Evolutionary conservation across 768 basidiomycete genomes (phyloP).

Genomic region (Piloderma croceum): DNA sequence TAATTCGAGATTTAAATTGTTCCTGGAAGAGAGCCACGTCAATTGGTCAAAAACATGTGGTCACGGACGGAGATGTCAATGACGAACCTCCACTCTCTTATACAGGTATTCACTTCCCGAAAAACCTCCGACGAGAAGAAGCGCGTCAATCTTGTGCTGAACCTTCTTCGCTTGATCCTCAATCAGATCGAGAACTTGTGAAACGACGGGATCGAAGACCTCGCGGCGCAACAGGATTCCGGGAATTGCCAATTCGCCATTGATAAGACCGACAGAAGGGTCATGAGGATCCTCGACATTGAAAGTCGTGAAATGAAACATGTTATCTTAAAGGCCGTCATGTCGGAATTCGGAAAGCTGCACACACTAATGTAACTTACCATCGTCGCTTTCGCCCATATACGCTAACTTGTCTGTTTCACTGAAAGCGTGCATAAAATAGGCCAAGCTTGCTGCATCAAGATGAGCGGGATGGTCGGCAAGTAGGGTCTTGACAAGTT

Average conservation of each 20-base stretch:
- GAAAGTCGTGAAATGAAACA: slow-evolving; percentile 89
- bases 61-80: not conserved
- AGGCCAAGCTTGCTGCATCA: slow-evolving; percentile 74
- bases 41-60: slow-evolving; percentile 8
- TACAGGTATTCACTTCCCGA: slow-evolving; percentile 83
- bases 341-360: too few species aligned
- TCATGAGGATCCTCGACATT: slow-evolving; percentile 82
- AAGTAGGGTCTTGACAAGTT: slow-evolving; percentile 71
- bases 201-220: slow-evolving; percentile 85
- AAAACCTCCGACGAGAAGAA: slow-evolving; percentile 88
- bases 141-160: slow-evolving; percentile 70
- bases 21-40: slow-evolving; percentile 37
- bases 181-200: slow-evolving; percentile 71
- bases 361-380: slow-evolving; percentile 43
- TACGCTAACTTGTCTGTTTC: slow-evolving; percentile 85
- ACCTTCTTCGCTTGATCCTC: slow-evolving; percentile 67
- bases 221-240: slow-evolving; percentile 73
- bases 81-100: slow-evolving; percentile 64
- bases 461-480: slow-evolving; percentile 83
- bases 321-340: slow-evolving; percentile 63
- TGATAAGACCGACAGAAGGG: slow-evolving; percentile 68
- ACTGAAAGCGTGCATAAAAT: slow-evolving; percentile 86
- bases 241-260: slow-evolving; percentile 80
- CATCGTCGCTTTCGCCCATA: slow-evolving; percentile 67
- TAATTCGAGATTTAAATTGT: slow-evolving; percentile 59